Evolutionary conservation across 169 alveolate species (phyloP).

Genomic region (Cystoisospora suis): DNA sequence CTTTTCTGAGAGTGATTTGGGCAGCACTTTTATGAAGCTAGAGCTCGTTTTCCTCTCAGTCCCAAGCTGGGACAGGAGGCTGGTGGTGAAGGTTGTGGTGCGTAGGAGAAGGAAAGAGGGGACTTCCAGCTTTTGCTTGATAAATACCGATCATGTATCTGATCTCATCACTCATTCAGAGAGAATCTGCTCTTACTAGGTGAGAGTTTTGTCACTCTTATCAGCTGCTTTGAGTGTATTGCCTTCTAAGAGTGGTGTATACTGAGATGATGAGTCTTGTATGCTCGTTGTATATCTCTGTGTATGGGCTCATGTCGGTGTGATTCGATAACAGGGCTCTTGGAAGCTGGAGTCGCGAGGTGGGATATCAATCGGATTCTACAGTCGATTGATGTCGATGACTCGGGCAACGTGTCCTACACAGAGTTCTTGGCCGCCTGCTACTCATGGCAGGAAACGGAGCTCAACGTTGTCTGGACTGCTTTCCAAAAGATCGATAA

Average conservation of each 20-base stretch:
- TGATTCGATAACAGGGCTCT: constrained; percentile 47
- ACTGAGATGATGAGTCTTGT: background rate
- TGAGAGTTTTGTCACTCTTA: too few species aligned
- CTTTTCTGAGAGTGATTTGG: too few species aligned
- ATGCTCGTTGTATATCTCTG: background rate
- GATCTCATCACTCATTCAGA: too few species aligned
- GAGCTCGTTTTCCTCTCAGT: too few species aligned
- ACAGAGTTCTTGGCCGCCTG: constrained; percentile 83
- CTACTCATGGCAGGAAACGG: constrained; percentile 75
- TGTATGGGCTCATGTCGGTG: background rate
- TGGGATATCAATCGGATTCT: constrained; percentile 76
- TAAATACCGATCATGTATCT: too few species aligned
- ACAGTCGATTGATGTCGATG: constrained; percentile 78
- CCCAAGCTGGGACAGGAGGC: background rate
- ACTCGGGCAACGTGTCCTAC: constrained; percentile 76
- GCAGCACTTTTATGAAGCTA: background rate
- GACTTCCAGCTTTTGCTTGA: too few species aligned
- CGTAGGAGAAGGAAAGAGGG: too few species aligned
- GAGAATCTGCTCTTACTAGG: too few species aligned
- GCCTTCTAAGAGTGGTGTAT: too few species aligned
- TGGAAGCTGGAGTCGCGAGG: constrained; percentile 71
- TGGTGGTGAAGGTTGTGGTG: too few species aligned
- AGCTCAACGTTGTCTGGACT: constrained; percentile 71
- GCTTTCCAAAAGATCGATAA: constrained; percentile 77
- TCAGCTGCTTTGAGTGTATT: too few species aligned